Evolutionary conservation across 805 yeast species (phyloP), one percentile per base, ranked within the genome.

Genomic region (Jamesozyma spencerorum): DNA sequence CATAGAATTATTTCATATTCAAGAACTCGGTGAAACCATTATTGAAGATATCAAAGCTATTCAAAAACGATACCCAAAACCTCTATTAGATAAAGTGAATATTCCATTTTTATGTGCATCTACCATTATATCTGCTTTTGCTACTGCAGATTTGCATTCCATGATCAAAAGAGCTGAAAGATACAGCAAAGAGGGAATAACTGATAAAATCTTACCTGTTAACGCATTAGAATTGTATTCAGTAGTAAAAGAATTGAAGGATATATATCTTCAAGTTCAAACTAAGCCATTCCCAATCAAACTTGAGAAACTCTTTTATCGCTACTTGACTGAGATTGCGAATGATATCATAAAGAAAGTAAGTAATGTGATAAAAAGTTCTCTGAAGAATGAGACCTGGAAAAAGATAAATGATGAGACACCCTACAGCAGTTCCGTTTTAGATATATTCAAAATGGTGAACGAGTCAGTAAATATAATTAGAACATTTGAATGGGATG

Each of bases 381-480:
- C 42, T 7, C 18, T 85, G 3, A 63, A 66, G 8, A 70, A 66
- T 10, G 96, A 87, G 55, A 51, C 54, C 1, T 78, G 80, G 56
- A 63, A 67, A 38, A 76, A 80, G 0, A 51, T 77, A 14, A 75
- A 75, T 45, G 65, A 68, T 34, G 64, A 60, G 2, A 64, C 65
- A 5, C 52, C 52, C 1, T 68, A 69, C 51, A 77, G 85, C 45
- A 65, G 75, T 2, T 82, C 90, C 0, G 83, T 81, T 1, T 54
- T 72, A 18, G 92, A 84, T 54, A 70, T 82, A 12, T 81, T 82
- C 57, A 69, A 75, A 8, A 67, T 83, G 55, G 69, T 83, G 28
- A 71, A 72, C 43, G 77, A 77, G 39, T 71, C 76, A 11, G 54
- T 84, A 17, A 61, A 65, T 4, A 66, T 84, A n/a, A 63, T 88